Base-by-base conservation (phyloP, 148 eudicot genomes). In the Vaccinium darrowii region DNA sequence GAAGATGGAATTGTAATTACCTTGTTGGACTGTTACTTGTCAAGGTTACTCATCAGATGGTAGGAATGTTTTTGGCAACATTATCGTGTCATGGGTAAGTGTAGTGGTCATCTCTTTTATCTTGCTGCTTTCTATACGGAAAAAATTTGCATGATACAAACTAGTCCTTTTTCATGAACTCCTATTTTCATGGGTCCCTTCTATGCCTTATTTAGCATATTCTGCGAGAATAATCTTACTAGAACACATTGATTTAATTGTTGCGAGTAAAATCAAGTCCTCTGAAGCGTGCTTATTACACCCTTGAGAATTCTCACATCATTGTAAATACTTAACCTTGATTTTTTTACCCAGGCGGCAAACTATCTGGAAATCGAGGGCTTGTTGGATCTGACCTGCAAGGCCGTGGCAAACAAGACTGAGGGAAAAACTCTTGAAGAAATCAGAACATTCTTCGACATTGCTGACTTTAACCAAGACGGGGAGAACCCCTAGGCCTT, bases 401-500 rank as follows among this genome's bases (percentile, higher is more conserved):
- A 84, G 36, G 50, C 76, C 9, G 86, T 84, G 78, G 85, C 81
- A 47, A 75, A 84, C 80, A 84, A 60, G 81, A 84, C 76, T 21
- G 60, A 60, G 85, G 85, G 76, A 30, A 84, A 76, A 60, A 73
- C 81, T 56, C 81, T 81, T 0, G 85, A 76, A 49, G 72, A 76
- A 13, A 23, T 83, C 79, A 81, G 85, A 49, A 2, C 18, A 8
- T 27, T 27, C 27, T 27, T 27, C 27, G 27, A 27, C 27, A 27
- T 27, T 27, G 27, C 27, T 27, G 27, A 27, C 27, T 27, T 27
- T 27, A 27, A 27, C 27, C 27, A 27, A 27, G 27, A 27, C 27
- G 27, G 57, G 67, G 88, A 87, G 88, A 87, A 84, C 74, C 84
- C 80, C 54, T 87, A 86, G 88, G 88, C 88, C 67, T 87, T 87